These are phyloP conservation scores for Polytrichum formosum DNA, from an alignment of 225 moss, liverwort and hornwort species.

Conservation along the genomic window DNA sequence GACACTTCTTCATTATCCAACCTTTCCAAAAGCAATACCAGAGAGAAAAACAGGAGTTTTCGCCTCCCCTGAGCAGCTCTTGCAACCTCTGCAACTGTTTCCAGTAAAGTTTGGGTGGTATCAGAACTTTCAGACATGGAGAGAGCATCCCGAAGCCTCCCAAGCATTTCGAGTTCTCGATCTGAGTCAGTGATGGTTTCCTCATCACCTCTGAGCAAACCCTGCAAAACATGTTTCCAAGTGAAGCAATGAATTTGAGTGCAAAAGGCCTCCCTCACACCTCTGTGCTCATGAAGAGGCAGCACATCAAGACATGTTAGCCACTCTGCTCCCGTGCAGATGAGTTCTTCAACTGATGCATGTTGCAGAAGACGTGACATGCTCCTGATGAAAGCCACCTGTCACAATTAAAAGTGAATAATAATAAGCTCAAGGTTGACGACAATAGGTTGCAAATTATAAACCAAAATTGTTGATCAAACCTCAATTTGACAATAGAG, in stretches of 20 bases:
- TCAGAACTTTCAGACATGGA: slow-evolving; percentile 47
- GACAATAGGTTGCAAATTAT: too few relatives aligned
- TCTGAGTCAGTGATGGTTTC: slow-evolving; percentile 60
- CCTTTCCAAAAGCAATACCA: slow-evolving; percentile 84
- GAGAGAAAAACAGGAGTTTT: slow-evolving; percentile 77
- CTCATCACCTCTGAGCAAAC: slow-evolving; percentile 58
- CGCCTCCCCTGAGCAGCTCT: slow-evolving; percentile 68
- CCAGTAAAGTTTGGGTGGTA: slow-evolving; percentile 66
- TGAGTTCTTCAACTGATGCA: slow-evolving; percentile 74
- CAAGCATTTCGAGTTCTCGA: slow-evolving; percentile 84
- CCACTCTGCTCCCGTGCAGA: slow-evolving; percentile 57
- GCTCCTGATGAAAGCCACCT: slow-evolving; percentile 75
- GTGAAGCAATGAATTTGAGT: slow-evolving; percentile 80
- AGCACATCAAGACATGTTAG: slow-evolving; percentile 60
- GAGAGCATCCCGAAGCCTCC: slow-evolving; percentile 81
- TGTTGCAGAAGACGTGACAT: slow-evolving; percentile 75
- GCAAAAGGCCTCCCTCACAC: slow-evolving; percentile 88
- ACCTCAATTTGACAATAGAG: too few relatives aligned
- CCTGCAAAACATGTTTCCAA: slow-evolving; percentile 62
- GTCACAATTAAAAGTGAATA: not conserved
- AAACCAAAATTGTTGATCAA: too few relatives aligned
- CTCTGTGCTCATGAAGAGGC: slow-evolving; percentile 62
- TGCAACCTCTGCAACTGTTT: slow-evolving; percentile 87
- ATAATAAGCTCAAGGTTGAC: not conserved
- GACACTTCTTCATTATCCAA: slow-evolving; percentile 74